Evolutionary conservation across 2,329 filamentous ascomycete species (phyloP), one percentile per base, ranked within the genome.

Genomic region (Nannizziopsis arthrosporioides): DNA sequence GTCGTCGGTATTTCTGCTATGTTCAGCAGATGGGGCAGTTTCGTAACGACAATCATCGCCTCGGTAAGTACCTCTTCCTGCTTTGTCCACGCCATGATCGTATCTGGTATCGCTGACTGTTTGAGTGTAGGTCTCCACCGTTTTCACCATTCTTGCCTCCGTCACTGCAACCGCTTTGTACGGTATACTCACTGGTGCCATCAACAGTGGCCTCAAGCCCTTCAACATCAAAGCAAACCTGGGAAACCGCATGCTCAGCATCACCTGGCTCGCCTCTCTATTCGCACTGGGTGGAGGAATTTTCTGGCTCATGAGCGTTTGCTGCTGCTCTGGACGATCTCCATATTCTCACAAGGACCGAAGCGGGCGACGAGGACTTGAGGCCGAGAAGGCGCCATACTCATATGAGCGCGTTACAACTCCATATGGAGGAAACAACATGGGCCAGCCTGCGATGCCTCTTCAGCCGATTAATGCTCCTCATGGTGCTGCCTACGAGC

Each of bases 221-320:
- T 94, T 92, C 66, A 80, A 83, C 53, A 82, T 90, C 56, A 66
- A 76, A 4, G 78, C 80, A 44, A 67, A 63, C 44, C 69, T 93
- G 63, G 84, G 88, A 68, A 77, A 65, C 27, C 70, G 73, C 51
- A 90, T 84, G 70, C 79, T 92, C 47, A 75, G 75, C 32, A 69
- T 80, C 15, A 78, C 84, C 58, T 95, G 89, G 86, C 73, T 96
- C 51, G 82, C 81, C 38, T 82, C 82, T 35, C 84, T 78, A 22
- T 88, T 93, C 62, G 82, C 83, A 53, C 63, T 92, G 31, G 85
- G 67, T 37, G 82, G 84, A 6, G 79, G 78, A 54, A 68, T 94
- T 62, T 95, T 96, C 82, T 96, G 92, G 90, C 71, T 89, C 61
- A 79, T 93, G 65, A 86, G 81, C 66, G 77, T 84, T 60, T 96